A percentile compares a stretch with the other conserved stretches of the same genome.
phyloP scores from a whole-genome alignment of 176 grass and related monocot species.

The Aegilops longissima region DNA sequence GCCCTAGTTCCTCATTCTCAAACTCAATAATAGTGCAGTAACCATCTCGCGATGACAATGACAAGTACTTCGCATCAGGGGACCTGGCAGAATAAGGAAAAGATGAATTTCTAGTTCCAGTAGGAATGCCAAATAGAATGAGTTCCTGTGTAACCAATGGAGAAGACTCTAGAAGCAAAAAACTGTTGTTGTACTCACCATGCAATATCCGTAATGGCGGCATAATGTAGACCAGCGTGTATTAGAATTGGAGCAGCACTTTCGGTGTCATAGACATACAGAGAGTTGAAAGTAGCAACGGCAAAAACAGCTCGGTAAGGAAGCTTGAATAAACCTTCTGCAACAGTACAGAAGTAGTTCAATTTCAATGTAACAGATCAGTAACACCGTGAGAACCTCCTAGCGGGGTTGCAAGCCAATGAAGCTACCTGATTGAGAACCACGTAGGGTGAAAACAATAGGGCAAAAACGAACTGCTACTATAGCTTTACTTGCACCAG shows the following conservation, averaged over 20 bases:
- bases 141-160: neutral
- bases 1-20: slow-evolving; percentile 74
- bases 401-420: slow-evolving; percentile 22
- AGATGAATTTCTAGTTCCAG: neutral
- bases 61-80: slow-evolving; percentile 81
- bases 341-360: slow-evolving; percentile 16
- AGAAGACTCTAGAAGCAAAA: slow-evolving; percentile 1
- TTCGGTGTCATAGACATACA: slow-evolving; percentile 94
- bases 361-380: slow-evolving; percentile 19
- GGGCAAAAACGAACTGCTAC: slow-evolving; percentile 91
- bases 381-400: slow-evolving; percentile 14
- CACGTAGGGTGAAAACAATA: slow-evolving; percentile 59
- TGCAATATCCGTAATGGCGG: slow-evolving; percentile 95
- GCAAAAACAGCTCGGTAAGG: slow-evolving; percentile 88
- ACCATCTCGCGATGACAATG: slow-evolving; percentile 79
- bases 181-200: slow-evolving; percentile 52
- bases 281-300: slow-evolving; percentile 83
- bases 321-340: slow-evolving; percentile 91
- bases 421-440: slow-evolving; percentile 67
- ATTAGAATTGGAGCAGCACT: slow-evolving; percentile 73
- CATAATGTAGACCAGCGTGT: slow-evolving; percentile 94
- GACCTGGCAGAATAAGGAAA: slow-evolving; percentile 53
- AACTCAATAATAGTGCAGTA: slow-evolving; percentile 98
- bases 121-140: neutral
- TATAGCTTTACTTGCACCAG: slow-evolving; percentile 85